Conservation (phyloP, 805 yeast genomes). For the Lipomyces mesembrius region DNA sequence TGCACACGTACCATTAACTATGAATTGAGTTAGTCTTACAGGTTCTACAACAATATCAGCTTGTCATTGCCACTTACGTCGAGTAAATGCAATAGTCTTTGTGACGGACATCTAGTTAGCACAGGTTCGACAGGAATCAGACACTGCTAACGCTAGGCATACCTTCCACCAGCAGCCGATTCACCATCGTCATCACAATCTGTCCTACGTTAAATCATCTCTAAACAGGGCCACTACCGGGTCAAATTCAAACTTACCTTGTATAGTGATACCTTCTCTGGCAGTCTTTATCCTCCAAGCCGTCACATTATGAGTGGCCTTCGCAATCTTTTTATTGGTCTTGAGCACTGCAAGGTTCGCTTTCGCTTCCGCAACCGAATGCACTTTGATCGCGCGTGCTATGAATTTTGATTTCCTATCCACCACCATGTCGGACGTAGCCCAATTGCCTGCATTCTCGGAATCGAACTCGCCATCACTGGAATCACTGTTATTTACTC, state of each 20-base stretch:
- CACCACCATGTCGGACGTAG: constrained; percentile 69
- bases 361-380: constrained; percentile 70
- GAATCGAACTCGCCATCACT: constrained; percentile 38
- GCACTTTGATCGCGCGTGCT: constrained; percentile 69
- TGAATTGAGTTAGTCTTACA: not conserved
- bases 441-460: constrained; percentile 57
- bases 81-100: constrained; percentile 37
- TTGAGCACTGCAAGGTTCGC: constrained; percentile 55
- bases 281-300: constrained; percentile 77
- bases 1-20: constrained; percentile 32
- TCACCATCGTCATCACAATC: constrained; percentile 98
- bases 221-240: not conserved
- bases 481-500: constrained; percentile 32
- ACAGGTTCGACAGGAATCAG: too few species aligned
- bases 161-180: constrained; percentile 89
- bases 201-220: not conserved
- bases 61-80: constrained; percentile 31
- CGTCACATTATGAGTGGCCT: constrained; percentile 79
- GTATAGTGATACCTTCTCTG: constrained; percentile 59
- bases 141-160: constrained; percentile 38
- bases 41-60: constrained; percentile 1
- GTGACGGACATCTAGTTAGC: not conserved
- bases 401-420: constrained; percentile 88
- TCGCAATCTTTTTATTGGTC: constrained; percentile 59
- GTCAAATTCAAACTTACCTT: constrained; percentile 43